A percentile compares a stretch with the other conserved stretches of the same genome.
Evolutionary conservation across 179 eudicot genomes (phyloP).

Genomic region (Camellia oleifera): DNA sequence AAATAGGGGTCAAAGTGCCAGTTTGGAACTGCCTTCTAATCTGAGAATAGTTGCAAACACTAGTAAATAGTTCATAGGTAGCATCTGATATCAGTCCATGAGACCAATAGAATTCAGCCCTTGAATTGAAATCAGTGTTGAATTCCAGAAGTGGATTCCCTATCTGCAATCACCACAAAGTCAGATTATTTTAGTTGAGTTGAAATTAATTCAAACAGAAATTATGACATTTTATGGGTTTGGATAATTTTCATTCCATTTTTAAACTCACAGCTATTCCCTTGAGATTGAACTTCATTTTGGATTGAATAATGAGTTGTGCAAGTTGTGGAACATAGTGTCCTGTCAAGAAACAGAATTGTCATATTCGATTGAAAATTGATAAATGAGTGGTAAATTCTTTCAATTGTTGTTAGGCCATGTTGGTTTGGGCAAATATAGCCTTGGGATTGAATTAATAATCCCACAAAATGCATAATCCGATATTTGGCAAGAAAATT

Average conservation of each 20-base stretch:
- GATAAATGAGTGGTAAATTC: neutral
- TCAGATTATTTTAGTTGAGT: neutral
- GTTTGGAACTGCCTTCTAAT: conserved; percentile 50
- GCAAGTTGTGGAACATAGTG: conserved; percentile 97
- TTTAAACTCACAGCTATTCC: conserved; percentile 77
- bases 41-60: conserved; percentile 75
- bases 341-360: conserved; percentile 41
- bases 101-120: conserved; percentile 88
- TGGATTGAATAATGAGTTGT: conserved; percentile 57
- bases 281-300: conserved; percentile 67
- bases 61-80: conserved; percentile 57
- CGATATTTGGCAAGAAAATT: no score
- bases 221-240: neutral
- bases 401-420: neutral
- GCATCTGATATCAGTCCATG: conserved; percentile 85
- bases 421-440: no score
- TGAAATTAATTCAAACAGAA: neutral
- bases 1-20: conserved; percentile 52
- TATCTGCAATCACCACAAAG: conserved; percentile 35
- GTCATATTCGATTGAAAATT: neutral
- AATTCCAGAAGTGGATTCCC: conserved; percentile 94
- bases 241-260: neutral
- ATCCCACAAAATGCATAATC: no score
- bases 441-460: no score
- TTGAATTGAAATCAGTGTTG: conserved; percentile 76